Percentiles rank a stretch among this genome's conserved stretches.
Evolutionary conservation across 2,329 filamentous ascomycete genomes (phyloP).

Genomic region (Nemania bipapillata): DNA sequence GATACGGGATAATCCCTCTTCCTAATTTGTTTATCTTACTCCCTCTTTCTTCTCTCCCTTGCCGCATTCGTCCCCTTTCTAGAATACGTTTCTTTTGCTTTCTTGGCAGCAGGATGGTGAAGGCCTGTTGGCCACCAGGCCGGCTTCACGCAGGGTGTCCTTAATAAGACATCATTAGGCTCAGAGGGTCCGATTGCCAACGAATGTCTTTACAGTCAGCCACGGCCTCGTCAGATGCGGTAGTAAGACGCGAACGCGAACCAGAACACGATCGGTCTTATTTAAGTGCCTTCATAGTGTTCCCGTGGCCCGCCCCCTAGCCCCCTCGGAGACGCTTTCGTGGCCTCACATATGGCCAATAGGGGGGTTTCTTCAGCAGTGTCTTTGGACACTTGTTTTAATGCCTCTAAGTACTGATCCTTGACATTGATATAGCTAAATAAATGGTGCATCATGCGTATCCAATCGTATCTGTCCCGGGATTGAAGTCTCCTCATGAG

Average conservation of each 20-base stretch:
- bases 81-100: slow-evolving; percentile 17
- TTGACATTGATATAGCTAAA: slow-evolving; percentile 13
- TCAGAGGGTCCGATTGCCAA: slow-evolving; percentile 23
- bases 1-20: neutral
- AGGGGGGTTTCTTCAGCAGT: slow-evolving; percentile 8
- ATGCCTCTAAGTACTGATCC: slow-evolving; percentile 1
- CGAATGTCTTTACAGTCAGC: slow-evolving; percentile 19
- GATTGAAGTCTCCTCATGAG: neutral
- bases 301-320: slow-evolving; percentile 12
- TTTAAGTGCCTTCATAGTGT: slow-evolving; percentile 13
- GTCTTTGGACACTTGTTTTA: slow-evolving; percentile 5
- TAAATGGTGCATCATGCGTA: slow-evolving; percentile 12
- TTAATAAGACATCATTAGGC: slow-evolving; percentile 16
- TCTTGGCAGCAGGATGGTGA: slow-evolving; percentile 20
- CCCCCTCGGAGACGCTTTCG: slow-evolving; percentile 6
- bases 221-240: slow-evolving; percentile 10
- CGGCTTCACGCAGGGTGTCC: slow-evolving; percentile 14
- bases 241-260: slow-evolving; percentile 18
- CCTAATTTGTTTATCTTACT: slow-evolving; percentile 3
- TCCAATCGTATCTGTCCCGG: slow-evolving; percentile 4
- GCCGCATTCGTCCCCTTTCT: neutral
- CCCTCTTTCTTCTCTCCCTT: neutral
- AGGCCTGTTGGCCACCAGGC: slow-evolving; percentile 11
- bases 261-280: slow-evolving; percentile 10
- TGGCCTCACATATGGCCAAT: slow-evolving; percentile 23